Base-by-base conservation (phyloP, 73 alveolate genomes). In the Blepharisma stoltei region DNA sequence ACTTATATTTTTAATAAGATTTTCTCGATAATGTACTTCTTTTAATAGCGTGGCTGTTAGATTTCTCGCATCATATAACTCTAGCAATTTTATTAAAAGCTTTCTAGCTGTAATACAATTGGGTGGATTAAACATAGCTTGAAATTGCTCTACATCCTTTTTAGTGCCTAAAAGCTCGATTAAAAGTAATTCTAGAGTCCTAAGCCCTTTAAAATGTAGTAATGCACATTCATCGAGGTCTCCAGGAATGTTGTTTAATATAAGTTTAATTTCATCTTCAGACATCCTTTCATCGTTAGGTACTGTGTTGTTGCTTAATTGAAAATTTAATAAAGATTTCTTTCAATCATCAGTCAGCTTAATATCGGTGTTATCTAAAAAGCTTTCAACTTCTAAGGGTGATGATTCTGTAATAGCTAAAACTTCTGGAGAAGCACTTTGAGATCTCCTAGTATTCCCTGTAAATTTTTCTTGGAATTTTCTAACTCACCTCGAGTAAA, bases 261-360 rank as follows among this genome's bases (percentile, higher is more conserved):
- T 60, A 14, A 60, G 46, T 8, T 8, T 25, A 14, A 60, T 60
- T 60, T 60, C 73, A 8, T 60, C 18, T 2, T 14, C 11, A 60
- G 18, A 14, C 73, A 60, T 60, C 18, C 46, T n/a, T 8, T 14
- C 46, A 20, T 14, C 23, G 2, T 14, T 25, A 8, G 14, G 49
- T 1, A 2, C 45, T 8, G 23, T 2, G 2, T 60, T 32, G 41
- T 3, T 60, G 2, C 27, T 14, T 11, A 50, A 14, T 50, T 50
- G n/a, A 14, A 14, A 18, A 25, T 60, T 14, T 20, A 60, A 25
- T 25, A 60, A 60, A 60, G 49, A 20, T 25, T 60, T 60, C 18
- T n/a, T 11, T 47, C 73, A 60, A 47, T 60, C 73, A 14, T 60
- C 73, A 60, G 73, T 60, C 49, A 60, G 37, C 18, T 60, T 14